Evolutionary conservation across 257 asterid species (phyloP).

Genomic region (Asclepias syriaca): DNA sequence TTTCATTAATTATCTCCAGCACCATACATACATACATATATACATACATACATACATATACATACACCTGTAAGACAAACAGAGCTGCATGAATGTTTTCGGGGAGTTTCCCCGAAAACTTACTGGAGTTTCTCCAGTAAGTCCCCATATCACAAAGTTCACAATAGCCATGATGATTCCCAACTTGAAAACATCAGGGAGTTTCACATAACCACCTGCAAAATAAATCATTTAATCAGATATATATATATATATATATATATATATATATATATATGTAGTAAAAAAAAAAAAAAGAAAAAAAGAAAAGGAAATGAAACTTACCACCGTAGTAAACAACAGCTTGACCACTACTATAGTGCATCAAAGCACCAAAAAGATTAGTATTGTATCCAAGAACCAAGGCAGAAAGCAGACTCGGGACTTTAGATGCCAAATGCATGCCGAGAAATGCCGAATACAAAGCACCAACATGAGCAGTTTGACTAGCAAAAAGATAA

Average conservation of each 20-base stretch:
- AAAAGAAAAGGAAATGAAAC: neutral
- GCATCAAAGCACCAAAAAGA: constrained; percentile 81
- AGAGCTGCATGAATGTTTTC: constrained; percentile 8
- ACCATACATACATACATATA: no score
- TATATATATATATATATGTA: no score
- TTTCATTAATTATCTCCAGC: no score
- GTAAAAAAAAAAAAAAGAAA: neutral
- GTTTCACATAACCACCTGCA: constrained; percentile 79
- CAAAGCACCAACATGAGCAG: constrained; percentile 89
- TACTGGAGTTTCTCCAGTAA: no score
- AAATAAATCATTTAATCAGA: neutral
- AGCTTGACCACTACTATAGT: constrained; percentile 93
- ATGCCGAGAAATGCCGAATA: constrained; percentile 79
- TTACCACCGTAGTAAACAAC: constrained; percentile 87
- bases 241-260: no score
- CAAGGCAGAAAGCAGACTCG: constrained; percentile 46
- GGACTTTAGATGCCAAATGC: constrained; percentile 64
- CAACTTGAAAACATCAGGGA: constrained; percentile 47
- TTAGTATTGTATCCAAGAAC: constrained; percentile 64
- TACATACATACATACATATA: no score
- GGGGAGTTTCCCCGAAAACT: no score
- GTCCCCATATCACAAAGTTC: constrained; percentile 53
- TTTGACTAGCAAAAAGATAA: constrained; percentile 84
- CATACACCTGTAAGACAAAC: constrained; percentile 16
- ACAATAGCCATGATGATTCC: constrained; percentile 62